Evolutionary conservation across 2,329 filamentous ascomycete species (phyloP).

Genomic region (Bipolaris sorokiniana): DNA sequence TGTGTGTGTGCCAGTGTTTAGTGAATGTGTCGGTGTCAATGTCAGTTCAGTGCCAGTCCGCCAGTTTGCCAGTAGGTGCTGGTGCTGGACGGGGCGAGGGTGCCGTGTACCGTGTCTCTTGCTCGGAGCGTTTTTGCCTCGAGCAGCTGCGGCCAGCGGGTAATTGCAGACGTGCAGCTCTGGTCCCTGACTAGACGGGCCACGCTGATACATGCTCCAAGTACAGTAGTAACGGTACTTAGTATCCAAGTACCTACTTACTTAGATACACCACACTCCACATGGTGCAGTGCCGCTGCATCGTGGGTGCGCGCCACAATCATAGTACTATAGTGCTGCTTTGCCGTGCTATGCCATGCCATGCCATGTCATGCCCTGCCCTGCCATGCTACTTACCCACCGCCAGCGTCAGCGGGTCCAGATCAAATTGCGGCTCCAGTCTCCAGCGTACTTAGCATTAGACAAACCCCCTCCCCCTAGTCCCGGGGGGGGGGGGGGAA

Average conservation of each 20-base stretch:
- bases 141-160: conserved; percentile 14
- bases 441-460: conserved; percentile 15
- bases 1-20: conserved; percentile 34
- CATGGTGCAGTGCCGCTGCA: neutral
- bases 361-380: neutral
- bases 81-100: neutral
- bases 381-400: neutral
- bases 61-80: conserved; percentile 4
- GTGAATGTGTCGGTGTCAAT: neutral
- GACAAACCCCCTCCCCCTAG: conserved; percentile 16
- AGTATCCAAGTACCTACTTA: too few species aligned
- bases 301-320: neutral
- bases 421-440: conserved; percentile 22
- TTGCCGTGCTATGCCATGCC: neutral
- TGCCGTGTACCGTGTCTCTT: too few species aligned
- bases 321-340: neutral
- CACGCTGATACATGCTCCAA: conserved; percentile 10
- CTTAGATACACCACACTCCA: too few species aligned
- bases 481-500: neutral
- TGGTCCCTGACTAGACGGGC: conserved; percentile 31
- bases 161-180: conserved; percentile 17
- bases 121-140: conserved; percentile 1
- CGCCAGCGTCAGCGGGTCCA: conserved; percentile 21
- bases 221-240: neutral
- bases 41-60: too few species aligned